Conservation (phyloP, 768 basidiomycete species). For the Butyriboletus loyo region DNA sequence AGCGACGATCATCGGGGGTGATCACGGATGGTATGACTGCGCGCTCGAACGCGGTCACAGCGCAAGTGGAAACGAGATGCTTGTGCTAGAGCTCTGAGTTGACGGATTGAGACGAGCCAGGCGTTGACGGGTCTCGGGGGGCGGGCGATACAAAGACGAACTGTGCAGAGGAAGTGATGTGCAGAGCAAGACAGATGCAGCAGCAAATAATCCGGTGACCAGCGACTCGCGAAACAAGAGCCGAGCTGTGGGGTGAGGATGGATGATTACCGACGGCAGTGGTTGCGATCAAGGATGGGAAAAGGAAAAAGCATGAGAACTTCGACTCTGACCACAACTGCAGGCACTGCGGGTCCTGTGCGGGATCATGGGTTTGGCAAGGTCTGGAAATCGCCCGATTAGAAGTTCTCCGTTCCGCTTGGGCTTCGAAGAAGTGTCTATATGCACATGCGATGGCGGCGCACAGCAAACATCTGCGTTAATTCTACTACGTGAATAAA, state of each 20-base stretch:
- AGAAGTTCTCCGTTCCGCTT: too few species aligned
- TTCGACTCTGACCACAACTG: too few species aligned
- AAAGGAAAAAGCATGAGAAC: background rate
- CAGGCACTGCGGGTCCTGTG: too few species aligned
- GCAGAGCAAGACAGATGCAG: background rate
- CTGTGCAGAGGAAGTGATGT: too few species aligned
- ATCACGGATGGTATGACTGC: background rate
- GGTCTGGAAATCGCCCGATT: too few species aligned
- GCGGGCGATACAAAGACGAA: background rate
- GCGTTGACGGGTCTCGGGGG: too few species aligned
- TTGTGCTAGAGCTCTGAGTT: background rate
- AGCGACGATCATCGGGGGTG: slow-evolving; percentile 22
- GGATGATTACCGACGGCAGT: background rate
- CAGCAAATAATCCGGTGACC: background rate
- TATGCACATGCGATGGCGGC: too few species aligned
- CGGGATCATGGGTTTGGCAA: too few species aligned
- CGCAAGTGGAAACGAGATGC: background rate
- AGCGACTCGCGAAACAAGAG: background rate
- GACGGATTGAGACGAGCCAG: background rate
- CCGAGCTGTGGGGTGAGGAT: too few species aligned
- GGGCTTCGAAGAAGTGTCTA: too few species aligned
- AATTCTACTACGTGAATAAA: too few species aligned
- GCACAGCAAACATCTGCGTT: too few species aligned
- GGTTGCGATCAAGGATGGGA: background rate
- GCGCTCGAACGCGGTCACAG: background rate